Conservation (phyloP, 345 rosid genomes). For the Eucalyptus victrix region DNA sequence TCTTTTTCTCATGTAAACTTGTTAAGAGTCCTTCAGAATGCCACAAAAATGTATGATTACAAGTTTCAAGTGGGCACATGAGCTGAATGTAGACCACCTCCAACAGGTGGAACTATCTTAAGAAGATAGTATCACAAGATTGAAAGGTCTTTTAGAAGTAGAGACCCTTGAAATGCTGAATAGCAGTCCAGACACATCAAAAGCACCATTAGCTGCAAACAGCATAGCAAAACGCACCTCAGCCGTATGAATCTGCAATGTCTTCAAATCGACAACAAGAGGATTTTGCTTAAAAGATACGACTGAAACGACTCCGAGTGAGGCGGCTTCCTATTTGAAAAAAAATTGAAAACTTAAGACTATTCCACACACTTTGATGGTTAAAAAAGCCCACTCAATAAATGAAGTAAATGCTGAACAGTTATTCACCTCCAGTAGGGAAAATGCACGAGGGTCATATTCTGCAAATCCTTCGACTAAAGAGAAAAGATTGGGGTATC, state of each 20-base stretch:
- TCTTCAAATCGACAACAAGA: slow-evolving; percentile 46
- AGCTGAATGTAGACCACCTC: background rate
- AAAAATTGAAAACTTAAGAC: background rate
- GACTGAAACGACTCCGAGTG: slow-evolving; percentile 54
- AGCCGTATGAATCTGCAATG: slow-evolving; percentile 37
- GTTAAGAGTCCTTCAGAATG: background rate
- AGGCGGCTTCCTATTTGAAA: slow-evolving; percentile 62
- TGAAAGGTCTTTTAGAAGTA: background rate
- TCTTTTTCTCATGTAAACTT: background rate
- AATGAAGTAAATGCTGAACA: background rate
- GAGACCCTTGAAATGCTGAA: background rate
- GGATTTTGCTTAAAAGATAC: slow-evolving; percentile 57
- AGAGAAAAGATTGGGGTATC: slow-evolving; percentile 38
- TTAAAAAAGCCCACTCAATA: background rate
- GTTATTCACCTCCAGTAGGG: slow-evolving; percentile 63
- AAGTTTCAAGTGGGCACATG: background rate
- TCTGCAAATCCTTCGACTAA: slow-evolving; percentile 91
- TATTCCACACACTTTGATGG: background rate
- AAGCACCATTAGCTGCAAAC: background rate
- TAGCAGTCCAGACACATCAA: background rate
- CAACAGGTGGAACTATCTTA: background rate
- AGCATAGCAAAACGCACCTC: slow-evolving; percentile 29
- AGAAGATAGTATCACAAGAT: background rate
- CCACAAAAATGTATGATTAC: background rate
- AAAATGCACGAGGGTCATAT: slow-evolving; percentile 91